These are phyloP conservation scores for Venturia nashicola DNA, from an alignment of 2,329 filamentous ascomycete species.

Conservation along the genomic window DNA sequence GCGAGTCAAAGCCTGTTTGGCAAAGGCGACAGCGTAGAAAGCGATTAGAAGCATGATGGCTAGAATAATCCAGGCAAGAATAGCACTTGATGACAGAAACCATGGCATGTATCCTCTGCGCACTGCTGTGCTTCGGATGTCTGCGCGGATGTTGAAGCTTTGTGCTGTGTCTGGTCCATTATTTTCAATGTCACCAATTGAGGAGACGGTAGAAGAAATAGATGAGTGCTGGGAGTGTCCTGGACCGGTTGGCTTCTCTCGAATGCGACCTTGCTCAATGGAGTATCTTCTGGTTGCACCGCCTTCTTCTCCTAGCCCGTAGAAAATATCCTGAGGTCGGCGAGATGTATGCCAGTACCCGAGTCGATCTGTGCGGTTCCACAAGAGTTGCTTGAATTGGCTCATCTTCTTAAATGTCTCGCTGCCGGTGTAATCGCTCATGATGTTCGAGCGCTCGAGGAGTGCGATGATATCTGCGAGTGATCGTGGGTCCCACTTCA, in stretches of 20 bases:
- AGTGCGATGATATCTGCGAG: slow-evolving; percentile 71
- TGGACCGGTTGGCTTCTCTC: slow-evolving; percentile 29
- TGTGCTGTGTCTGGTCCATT: slow-evolving; percentile 21
- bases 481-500: slow-evolving; percentile 75
- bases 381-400: slow-evolving; percentile 43
- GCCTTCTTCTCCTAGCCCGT: slow-evolving; percentile 60
- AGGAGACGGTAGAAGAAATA: neutral
- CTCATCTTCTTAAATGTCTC: slow-evolving; percentile 45
- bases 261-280: slow-evolving; percentile 34
- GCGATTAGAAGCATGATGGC: slow-evolving; percentile 27
- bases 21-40: slow-evolving; percentile 66
- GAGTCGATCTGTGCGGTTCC: slow-evolving; percentile 55
- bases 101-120: slow-evolving; percentile 63
- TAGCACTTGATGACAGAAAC: slow-evolving; percentile 54
- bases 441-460: slow-evolving; percentile 66
- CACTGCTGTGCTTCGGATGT: slow-evolving; percentile 38
- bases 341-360: slow-evolving; percentile 73
- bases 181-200: slow-evolving; percentile 9
- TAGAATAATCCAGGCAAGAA: slow-evolving; percentile 49
- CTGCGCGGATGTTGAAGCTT: slow-evolving; percentile 35
- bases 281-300: slow-evolving; percentile 38
- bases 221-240: slow-evolving; percentile 14
- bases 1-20: slow-evolving; percentile 49
- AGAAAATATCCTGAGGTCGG: slow-evolving; percentile 56
- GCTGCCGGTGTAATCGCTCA: slow-evolving; percentile 57